Base-by-base conservation (phyloP, 2,329 filamentous ascomycete species). In the Cladosporium sp. region DNA sequence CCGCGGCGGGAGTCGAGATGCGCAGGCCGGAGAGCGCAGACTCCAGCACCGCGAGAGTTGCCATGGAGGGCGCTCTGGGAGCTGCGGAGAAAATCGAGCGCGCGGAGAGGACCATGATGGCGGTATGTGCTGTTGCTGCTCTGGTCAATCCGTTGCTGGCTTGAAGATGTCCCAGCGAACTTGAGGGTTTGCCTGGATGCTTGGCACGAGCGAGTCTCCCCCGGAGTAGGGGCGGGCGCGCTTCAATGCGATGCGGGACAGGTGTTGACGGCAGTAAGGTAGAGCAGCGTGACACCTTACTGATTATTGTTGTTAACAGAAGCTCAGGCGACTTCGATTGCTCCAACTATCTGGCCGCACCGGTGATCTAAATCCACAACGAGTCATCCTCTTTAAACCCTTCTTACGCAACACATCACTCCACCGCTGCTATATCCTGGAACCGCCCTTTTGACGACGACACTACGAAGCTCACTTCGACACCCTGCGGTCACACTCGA, bases 1-100 rank as follows among this genome's bases (percentile, higher is more conserved):
- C 29, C 5, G 57, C 34, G 34, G 54, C 17, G 17, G 51, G 49
- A 30, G 52, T 47, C 12, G 63, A 59, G 48, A 68, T 58, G 37
- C 64, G 61, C 48, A 69, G 56, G 29, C 52, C 55, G 15, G 61
- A 60, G 13, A 69, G 58, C 2, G 63, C 63, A 6, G 58, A 61
- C 24, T 64, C 60, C 41, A 68, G 56, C n/a, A 56, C 47, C 2
- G 58, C 51, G 9, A 66, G 48, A 18, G 59, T 56, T n/a, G 58
- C 59, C 38, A 56, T 52, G 20, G 63, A 65, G n/a, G 64, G 61
- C 54, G 58, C 62, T 34, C 54, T 51, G 13, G 42, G 34, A 4
- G 43, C 20, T 34, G 22, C 20, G 13, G 32, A 22, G 37, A 43
- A 45, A 18, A 48, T 48, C 13, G 45, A 19, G 37, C 45, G 45